These are phyloP conservation scores for Penicillium sp. DNA, from an alignment of 2,329 filamentous ascomycete genomes.

Conservation along the genomic window DNA sequence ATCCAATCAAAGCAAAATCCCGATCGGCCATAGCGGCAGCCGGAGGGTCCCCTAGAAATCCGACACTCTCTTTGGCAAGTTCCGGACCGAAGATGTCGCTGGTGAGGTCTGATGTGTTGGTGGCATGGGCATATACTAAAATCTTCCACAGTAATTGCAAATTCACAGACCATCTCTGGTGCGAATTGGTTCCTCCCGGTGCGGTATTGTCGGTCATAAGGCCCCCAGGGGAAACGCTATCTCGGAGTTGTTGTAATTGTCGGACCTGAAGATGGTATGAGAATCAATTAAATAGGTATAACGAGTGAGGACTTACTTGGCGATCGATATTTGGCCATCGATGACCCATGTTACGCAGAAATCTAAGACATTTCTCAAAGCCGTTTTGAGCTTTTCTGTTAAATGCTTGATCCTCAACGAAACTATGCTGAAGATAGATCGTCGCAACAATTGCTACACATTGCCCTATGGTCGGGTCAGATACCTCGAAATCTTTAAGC, in stretches of 20 bases:
- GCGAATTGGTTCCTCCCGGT: neutral
- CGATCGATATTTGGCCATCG: constrained; percentile 40
- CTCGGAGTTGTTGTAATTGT: constrained; percentile 31
- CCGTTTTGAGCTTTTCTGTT: constrained; percentile 38
- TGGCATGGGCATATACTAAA: constrained; percentile 39
- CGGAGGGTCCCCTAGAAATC: constrained; percentile 5
- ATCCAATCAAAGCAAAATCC: constrained; percentile 41
- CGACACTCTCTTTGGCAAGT: constrained; percentile 15
- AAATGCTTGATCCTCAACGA: constrained; percentile 37
- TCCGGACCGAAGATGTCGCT: constrained; percentile 22
- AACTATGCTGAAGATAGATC: constrained; percentile 53
- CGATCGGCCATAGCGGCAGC: constrained; percentile 22
- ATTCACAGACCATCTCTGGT: constrained; percentile 36
- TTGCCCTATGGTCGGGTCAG: constrained; percentile 46
- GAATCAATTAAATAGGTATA: neutral
- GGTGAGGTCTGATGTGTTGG: constrained; percentile 18
- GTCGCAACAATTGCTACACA: constrained; percentile 51
- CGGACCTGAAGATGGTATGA: constrained; percentile 13
- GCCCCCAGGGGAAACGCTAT: constrained; percentile 33
- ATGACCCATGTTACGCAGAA: constrained; percentile 33
- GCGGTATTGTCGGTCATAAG: constrained; percentile 4
- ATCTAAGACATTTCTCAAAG: constrained; percentile 43
- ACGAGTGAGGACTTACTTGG: constrained; percentile 9
- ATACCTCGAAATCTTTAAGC: constrained; percentile 43
- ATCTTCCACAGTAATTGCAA: constrained; percentile 39